Base-by-base conservation (phyloP, 2,329 filamentous ascomycete species). In the Diaporthe batatas region DNA sequence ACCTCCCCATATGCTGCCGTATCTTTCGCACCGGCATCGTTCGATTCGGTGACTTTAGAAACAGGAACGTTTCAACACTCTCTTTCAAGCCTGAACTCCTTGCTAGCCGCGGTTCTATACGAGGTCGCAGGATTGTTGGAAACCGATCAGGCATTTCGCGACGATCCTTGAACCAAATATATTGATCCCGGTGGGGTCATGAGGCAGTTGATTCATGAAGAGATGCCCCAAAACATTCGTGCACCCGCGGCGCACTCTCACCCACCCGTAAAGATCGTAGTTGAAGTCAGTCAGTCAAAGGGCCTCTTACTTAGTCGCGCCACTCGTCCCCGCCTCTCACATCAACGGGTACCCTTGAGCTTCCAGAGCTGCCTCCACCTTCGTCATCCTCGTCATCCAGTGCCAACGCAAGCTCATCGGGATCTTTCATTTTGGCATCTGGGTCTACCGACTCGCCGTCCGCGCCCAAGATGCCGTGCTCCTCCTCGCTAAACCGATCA, bases 381-480 rank as follows among this genome's bases (percentile, higher is more conserved):
- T 88, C 87, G 6, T 88, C 86, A 21, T 89, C 88, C 10, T 91
- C 89, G 42, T 90, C 87, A 34, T 89, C 87, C 54, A 92, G 81
- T 12, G 86, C 90, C 72, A 84, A 85, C 2, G 90, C 90, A 71
- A 92, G 83, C 80, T 92, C 91, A 78, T 92, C 90, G 0, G 90
- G 90, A 74, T 92, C 90, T 75, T 86, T 85, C 90, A 92, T 91
- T 83, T 86, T 90, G 49, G 90, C 90, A 77, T 92, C 90, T 0
- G 89, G 88, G 76, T 91, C 90, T 7, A 88, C 82, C 39, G 80
- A 67, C 70, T 68, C 71, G 34, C 68, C 74, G 23, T 71, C 71
- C 29, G 64, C 81, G 2, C 82, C 84, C 29, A 83, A 83, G 34
- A 88, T 77, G 8, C 78, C 74, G 73, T 77, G 79, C 69, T 85